Base-by-base conservation (phyloP, 768 basidiomycete species). In the Paxillus rubicundulus region DNA sequence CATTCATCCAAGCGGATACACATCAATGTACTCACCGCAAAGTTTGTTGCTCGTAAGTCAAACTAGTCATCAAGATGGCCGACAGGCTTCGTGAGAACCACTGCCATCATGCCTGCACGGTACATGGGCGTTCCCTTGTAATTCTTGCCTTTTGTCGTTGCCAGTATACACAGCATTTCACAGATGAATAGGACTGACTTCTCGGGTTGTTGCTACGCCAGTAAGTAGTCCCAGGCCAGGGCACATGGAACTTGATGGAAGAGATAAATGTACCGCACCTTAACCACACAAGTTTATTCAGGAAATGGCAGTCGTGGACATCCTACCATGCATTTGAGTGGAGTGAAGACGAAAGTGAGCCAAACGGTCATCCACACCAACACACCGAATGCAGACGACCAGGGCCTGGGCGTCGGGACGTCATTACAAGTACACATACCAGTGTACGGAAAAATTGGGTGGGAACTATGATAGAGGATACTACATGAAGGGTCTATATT, bases 401-500 rank as follows among this genome's bases (percentile, higher is more conserved):
- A 24, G 21, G 21, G 5, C 21, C 21, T 24, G 21, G 24, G 6
- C 6, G 24, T 4, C 21, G 21, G 21, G 24, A 6, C 24, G 4
- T 24, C 24, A 24, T 24, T 5, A 6, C 24, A 24, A 24, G 24
- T 6, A 21, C 21, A 21, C 21, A 21, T 5, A 21, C 21, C 5
- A 28, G 49, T 52, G 38, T 43, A 52, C 32, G 39, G 28, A 33
- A 50, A 32, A 33, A 16, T 28, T 40, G 28, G 24, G 36, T 28
- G 42, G 49, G 28, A 51, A 38, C 34, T n/a, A 51, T 24, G 33
- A 54, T 44, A 44, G 16, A 42, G 28, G 40, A 52, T 51, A 52
- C 41, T 54, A 61, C 49, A 55, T 36, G 51, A 52, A 55, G 38
- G 40, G 38, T 61, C 56, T 61, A 63, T 55, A 61, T 61, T 40